Conservation (phyloP, 208 protist genomes). For the Crithidia sp. region DNA sequence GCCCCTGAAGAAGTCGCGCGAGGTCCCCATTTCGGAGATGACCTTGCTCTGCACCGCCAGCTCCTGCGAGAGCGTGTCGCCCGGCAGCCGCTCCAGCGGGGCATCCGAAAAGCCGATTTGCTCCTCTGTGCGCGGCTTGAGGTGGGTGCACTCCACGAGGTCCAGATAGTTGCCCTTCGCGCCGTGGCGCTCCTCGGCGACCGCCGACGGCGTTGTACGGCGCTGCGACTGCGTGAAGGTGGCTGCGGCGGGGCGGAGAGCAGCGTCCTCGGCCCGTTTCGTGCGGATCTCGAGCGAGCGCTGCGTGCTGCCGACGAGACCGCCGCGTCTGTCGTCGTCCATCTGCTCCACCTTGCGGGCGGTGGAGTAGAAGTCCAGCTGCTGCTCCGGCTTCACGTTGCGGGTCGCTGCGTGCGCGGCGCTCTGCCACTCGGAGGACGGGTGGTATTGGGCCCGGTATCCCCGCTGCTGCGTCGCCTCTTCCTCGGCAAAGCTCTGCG, state of each 20-base stretch:
- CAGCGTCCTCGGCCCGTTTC: conserved; percentile 61
- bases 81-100: conserved; percentile 56
- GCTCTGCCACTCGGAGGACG: conserved; percentile 63
- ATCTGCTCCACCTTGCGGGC: conserved; percentile 70
- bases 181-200: conserved; percentile 49
- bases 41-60: conserved; percentile 65
- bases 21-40: conserved; percentile 76
- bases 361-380: conserved; percentile 70
- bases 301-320: conserved; percentile 68
- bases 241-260: conserved; percentile 42
- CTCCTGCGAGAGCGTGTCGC: conserved; percentile 45
- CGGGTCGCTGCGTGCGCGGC: conserved; percentile 55
- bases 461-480: background rate
- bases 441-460: conserved; percentile 29
- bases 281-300: conserved; percentile 78
- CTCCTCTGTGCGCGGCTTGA: conserved; percentile 65
- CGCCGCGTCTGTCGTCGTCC: conserved; percentile 74
- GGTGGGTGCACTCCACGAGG: conserved; percentile 78
- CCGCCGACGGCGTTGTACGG: conserved; percentile 16
- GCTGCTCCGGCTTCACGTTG: conserved; percentile 50
- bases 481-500: too few relatives aligned
- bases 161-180: conserved; percentile 75
- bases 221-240: conserved; percentile 37
- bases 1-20: conserved; percentile 70
- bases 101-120: conserved; percentile 54